Base-by-base conservation (phyloP, 2,329 filamentous ascomycete genomes). In the Pseudocercospora ulei region DNA sequence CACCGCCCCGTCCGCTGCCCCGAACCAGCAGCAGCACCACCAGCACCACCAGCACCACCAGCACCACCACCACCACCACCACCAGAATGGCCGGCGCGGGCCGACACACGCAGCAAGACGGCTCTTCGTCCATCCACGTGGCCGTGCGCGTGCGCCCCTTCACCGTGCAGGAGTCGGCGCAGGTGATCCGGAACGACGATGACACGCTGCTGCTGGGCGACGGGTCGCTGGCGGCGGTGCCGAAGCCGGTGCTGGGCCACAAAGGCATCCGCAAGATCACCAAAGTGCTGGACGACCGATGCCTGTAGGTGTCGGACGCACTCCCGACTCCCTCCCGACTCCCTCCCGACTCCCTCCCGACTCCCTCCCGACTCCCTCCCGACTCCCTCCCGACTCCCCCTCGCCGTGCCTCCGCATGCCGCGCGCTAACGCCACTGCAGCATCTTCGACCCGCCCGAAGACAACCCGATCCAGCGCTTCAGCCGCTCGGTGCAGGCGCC, bases 381-480 rank as follows among this genome's bases (percentile, higher is more conserved):
- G n/a, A n/a, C n/a, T n/a, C n/a, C n/a, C n/a, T n/a, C n/a, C n/a
- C n/a, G n/a, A n/a, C n/a, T n/a, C n/a, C n/a, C n/a, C n/a, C n/a
- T n/a, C n/a, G n/a, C n/a, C n/a, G n/a, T n/a, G n/a, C n/a, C n/a
- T n/a, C n/a, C n/a, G n/a, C n/a, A 18, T 28, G 46, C 35, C 38
- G 29, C 43, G 13, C 51, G 29, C 50, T 48, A n/a, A n/a, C n/a
- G n/a, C n/a, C n/a, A n/a, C n/a, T 41, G 14, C 59, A 96, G 90
- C 60, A 79, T 98, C 19, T 98, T 98, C 61, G 90, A 98, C 54
- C 90, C 90, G 5, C 90, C 90, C 26, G 90, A 98, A 63, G 87
- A 96, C 58, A 93, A 78, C 56, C 83, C 87, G 0, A 78, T 96
- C 5, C 85, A 93, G 45, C 81, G 80, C 51, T 93, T 95, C 62